Conservation (phyloP, 2,329 filamentous ascomycete species). For the Pseudogymnoascus sp. region DNA sequence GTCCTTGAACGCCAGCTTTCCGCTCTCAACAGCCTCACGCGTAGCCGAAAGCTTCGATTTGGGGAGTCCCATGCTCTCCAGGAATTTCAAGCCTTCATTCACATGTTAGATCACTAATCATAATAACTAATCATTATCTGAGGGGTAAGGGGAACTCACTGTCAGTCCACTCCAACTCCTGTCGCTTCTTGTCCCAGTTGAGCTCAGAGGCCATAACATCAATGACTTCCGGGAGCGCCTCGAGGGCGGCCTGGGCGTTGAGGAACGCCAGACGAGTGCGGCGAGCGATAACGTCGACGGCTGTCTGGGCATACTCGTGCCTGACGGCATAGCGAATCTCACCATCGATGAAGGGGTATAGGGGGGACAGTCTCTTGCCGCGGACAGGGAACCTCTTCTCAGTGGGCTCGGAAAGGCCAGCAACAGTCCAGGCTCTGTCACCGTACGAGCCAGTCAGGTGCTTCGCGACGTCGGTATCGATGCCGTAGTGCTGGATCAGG, state of each 20-base stretch:
- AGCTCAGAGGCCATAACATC: conserved; percentile 81
- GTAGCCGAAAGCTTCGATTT: conserved; percentile 50
- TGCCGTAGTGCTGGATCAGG: conserved; percentile 79
- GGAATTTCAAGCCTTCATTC: conserved; percentile 45
- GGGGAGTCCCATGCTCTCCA: conserved; percentile 60
- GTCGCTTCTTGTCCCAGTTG: conserved; percentile 61
- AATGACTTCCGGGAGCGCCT: conserved; percentile 72
- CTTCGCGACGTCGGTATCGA: conserved; percentile 82
- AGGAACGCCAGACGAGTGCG: conserved; percentile 77
- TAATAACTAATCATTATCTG: neutral
- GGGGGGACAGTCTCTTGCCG: conserved; percentile 64
- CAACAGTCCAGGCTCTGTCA: conserved; percentile 83
- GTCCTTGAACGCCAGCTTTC: conserved; percentile 50
- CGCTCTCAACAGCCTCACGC: conserved; percentile 51
- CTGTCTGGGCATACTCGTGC: conserved; percentile 82
- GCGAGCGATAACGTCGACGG: conserved; percentile 74
- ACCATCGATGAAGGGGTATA: conserved; percentile 84
- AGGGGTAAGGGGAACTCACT: conserved; percentile 21
- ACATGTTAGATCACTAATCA: conserved; percentile 11
- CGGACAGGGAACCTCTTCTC: conserved; percentile 70
- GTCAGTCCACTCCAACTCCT: conserved; percentile 74
- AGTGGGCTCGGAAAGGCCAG: conserved; percentile 66
- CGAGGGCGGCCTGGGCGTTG: conserved; percentile 78
- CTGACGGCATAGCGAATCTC: conserved; percentile 79
- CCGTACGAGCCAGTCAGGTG: conserved; percentile 79